phyloP scores from a whole-genome alignment of 2,329 filamentous ascomycete genomes.

The Sporothrix sp. region DNA sequence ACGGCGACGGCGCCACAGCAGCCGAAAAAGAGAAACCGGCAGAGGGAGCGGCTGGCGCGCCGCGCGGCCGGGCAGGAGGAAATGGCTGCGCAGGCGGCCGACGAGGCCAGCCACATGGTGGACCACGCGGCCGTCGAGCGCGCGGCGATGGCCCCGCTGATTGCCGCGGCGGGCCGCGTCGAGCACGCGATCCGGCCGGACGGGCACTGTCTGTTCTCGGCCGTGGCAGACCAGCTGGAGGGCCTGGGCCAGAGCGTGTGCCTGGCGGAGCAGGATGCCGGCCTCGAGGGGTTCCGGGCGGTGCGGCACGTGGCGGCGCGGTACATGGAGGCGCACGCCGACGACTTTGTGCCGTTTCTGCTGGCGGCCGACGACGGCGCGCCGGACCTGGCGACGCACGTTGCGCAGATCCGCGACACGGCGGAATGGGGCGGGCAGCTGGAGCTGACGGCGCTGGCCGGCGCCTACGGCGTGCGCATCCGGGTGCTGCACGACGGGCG shows the following conservation, averaged over 20 bases:
- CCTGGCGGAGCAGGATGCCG: constrained; percentile 19
- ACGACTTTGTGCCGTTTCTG: constrained; percentile 72
- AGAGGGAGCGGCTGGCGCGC: constrained; percentile 83
- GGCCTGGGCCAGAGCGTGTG: constrained; percentile 35
- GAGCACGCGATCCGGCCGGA: constrained; percentile 80
- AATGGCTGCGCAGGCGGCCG: constrained; percentile 54
- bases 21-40: constrained; percentile 71
- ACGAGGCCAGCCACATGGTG: constrained; percentile 65
- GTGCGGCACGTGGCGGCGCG: constrained; percentile 63
- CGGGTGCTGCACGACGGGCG: constrained; percentile 77
- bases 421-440: constrained; percentile 95
- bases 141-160: constrained; percentile 57
- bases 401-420: constrained; percentile 68
- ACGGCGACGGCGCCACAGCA: constrained; percentile 15
- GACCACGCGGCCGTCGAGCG: constrained; percentile 64
- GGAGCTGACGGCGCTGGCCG: constrained; percentile 76
- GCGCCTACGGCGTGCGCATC: constrained; percentile 69
- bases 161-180: constrained; percentile 52
- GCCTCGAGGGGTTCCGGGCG: constrained; percentile 45
- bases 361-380: constrained; percentile 7
- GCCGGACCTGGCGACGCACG: constrained; percentile 60
- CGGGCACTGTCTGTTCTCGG: constrained; percentile 90
- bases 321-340: constrained; percentile 63
- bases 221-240: constrained; percentile 73
- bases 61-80: constrained; percentile 78